Evolutionary conservation across 768 basidiomycete species (phyloP).

Genomic region (Sporobolomyces roseus): DNA sequence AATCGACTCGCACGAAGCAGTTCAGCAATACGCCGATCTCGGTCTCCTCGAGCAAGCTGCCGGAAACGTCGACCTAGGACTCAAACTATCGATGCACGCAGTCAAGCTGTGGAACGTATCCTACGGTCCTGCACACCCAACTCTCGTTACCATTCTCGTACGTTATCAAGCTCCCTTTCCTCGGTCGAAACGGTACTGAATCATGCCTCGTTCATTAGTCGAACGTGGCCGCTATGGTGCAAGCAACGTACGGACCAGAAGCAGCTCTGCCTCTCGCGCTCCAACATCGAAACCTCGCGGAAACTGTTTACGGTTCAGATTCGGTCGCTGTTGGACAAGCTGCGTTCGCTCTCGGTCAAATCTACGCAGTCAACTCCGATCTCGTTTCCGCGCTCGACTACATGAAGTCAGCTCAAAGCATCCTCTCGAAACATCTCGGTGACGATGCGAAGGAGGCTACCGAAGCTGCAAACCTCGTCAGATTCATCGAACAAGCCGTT

Average conservation of each 20-base stretch:
- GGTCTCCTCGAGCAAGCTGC: constrained; percentile 52
- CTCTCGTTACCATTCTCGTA: constrained; percentile 49
- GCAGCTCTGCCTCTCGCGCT: constrained; percentile 47
- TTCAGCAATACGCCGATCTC: constrained; percentile 52
- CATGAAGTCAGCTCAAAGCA: constrained; percentile 45
- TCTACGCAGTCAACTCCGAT: constrained; percentile 49
- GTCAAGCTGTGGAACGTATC: constrained; percentile 50
- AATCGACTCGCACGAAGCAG: constrained; percentile 50
- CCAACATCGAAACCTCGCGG: constrained; percentile 45
- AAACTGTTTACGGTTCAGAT: constrained; percentile 48
- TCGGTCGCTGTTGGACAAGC: constrained; percentile 49
- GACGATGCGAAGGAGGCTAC: constrained; percentile 48
- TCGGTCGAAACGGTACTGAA: not conserved
- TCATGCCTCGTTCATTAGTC: constrained; percentile 37
- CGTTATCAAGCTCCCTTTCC: not conserved
- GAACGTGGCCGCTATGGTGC: constrained; percentile 49
- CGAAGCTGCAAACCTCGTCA: constrained; percentile 49
- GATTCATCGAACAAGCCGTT: constrained; percentile 46
- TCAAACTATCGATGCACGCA: constrained; percentile 50
- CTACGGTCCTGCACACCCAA: constrained; percentile 51
- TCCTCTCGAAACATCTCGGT: constrained; percentile 49
- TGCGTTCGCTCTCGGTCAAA: constrained; percentile 50
- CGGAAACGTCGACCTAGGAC: constrained; percentile 48
- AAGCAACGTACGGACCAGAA: constrained; percentile 42
- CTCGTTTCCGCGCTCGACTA: constrained; percentile 46